phyloP scores from a whole-genome alignment of 441 rosid species.

The Brassica hybrid region DNA sequence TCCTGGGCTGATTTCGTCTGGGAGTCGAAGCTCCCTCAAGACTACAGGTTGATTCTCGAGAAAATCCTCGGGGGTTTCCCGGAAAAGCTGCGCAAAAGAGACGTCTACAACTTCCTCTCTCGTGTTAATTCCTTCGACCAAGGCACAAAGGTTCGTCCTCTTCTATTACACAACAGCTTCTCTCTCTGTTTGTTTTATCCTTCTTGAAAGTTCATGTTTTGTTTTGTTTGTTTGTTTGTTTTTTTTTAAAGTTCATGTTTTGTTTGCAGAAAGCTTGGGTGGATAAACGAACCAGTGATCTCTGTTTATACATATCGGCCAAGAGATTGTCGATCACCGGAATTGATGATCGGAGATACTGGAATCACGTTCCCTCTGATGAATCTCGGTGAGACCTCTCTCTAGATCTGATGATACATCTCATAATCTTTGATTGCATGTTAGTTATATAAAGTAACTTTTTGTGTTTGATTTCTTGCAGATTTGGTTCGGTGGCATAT shows the following conservation, averaged over 20 bases:
- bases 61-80: conserved; percentile 52
- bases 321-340: conserved; percentile 83
- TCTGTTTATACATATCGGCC: conserved; percentile 69
- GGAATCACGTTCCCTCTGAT: conserved; percentile 78
- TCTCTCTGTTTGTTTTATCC: neutral
- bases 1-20: conserved; percentile 74
- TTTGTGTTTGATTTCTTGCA: conserved; percentile 23
- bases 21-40: conserved; percentile 69
- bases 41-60: conserved; percentile 51
- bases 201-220: conserved; percentile 9
- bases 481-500: conserved; percentile 78
- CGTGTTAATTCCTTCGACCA: conserved; percentile 63
- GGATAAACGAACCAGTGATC: conserved; percentile 71
- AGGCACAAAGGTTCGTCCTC: conserved; percentile 67
- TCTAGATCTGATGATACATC: no score
- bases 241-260: neutral
- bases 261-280: conserved; percentile 82
- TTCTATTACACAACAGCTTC: neutral
- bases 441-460: no score
- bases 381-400: conserved; percentile 79
- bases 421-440: neutral
- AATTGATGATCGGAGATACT: conserved; percentile 92
- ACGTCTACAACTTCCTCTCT: conserved; percentile 67
- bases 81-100: conserved; percentile 62
- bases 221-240: neutral